Conservation (phyloP, 2,329 filamentous ascomycete genomes). For the Amauroascus verrucosus region DNA sequence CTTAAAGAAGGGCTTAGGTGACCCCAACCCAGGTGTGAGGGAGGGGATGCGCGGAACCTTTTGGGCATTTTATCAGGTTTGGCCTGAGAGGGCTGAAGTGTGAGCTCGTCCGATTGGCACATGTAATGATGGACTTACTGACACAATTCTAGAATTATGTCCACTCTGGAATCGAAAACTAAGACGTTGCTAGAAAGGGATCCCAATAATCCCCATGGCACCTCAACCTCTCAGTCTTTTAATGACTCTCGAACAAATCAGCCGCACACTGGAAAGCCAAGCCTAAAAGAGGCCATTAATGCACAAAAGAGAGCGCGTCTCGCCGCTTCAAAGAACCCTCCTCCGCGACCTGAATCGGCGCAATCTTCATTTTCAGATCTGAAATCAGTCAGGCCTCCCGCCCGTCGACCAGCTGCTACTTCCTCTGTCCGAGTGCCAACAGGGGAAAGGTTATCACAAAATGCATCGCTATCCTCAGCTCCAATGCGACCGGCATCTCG, state of each 20-base stretch:
- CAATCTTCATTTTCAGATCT: conserved; percentile 42
- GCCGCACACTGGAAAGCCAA: conserved; percentile 41
- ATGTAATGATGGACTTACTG: background rate
- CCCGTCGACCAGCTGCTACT: conserved; percentile 25
- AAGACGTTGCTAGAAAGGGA: conserved; percentile 75
- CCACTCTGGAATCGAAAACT: conserved; percentile 64
- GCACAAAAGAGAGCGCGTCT: conserved; percentile 59
- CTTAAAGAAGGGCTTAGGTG: conserved; percentile 76
- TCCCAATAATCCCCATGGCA: conserved; percentile 54
- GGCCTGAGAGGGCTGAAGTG: conserved; percentile 65
- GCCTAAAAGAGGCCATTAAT: conserved; percentile 71
- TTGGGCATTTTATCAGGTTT: conserved; percentile 70
- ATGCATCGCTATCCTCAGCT: conserved; percentile 43
- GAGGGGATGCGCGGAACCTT: conserved; percentile 77
- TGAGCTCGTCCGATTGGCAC: conserved; percentile 36
- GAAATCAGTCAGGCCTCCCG: conserved; percentile 31
- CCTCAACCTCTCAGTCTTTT: conserved; percentile 12
- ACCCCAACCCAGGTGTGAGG: conserved; percentile 81
- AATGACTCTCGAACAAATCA: conserved; percentile 7
- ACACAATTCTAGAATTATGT: conserved; percentile 54
- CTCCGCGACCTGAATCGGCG: conserved; percentile 48
- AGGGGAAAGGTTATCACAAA: conserved; percentile 25
- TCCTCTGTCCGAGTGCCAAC: conserved; percentile 29
- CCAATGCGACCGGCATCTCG: conserved; percentile 44
- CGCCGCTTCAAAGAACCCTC: conserved; percentile 35